These are phyloP conservation scores for Westerdykella sp. DNA, from an alignment of 2,329 filamentous ascomycete species.

Conservation along the genomic window DNA sequence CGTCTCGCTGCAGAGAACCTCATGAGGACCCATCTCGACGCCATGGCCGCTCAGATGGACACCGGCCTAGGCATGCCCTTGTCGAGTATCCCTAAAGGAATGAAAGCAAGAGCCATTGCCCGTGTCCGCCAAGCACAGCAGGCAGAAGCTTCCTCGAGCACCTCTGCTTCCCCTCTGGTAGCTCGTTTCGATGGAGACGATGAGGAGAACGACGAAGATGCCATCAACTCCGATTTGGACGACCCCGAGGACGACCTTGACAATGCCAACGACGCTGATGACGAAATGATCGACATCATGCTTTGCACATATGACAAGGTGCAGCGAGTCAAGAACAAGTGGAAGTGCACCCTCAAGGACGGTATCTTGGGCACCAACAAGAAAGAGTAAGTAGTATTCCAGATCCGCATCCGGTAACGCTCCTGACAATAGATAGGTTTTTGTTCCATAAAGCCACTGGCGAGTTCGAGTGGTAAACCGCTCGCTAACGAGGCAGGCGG, in stretches of 20 bases:
- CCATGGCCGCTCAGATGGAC: conserved; percentile 62
- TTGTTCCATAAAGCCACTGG: conserved; percentile 97
- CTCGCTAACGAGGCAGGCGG: not conserved
- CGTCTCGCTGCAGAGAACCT: conserved; percentile 58
- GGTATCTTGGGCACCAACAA: conserved; percentile 89
- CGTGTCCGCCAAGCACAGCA: conserved; percentile 52
- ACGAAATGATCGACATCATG: conserved; percentile 82
- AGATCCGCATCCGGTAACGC: not conserved
- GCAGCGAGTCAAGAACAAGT: conserved; percentile 92
- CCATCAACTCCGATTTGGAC: conserved; percentile 97
- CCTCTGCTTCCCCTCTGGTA: conserved; percentile 20
- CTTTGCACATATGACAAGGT: conserved; percentile 99
- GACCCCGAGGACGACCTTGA: conserved; percentile 79
- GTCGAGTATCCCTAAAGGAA: conserved; percentile 46
- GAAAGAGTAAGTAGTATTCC: conserved; percentile 62
- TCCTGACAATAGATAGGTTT: conserved; percentile 50
- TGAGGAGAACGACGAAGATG: conserved; percentile 68
- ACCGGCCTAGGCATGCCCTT: conserved; percentile 72
- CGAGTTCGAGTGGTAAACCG: conserved; percentile 87
- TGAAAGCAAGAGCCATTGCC: conserved; percentile 36
- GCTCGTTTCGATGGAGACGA: conserved; percentile 53
- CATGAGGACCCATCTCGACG: conserved; percentile 62
- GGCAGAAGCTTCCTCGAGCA: conserved; percentile 19
- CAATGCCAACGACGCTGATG: conserved; percentile 82
- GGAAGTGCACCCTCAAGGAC: conserved; percentile 98